Conservation (phyloP, 1,284 basidiomycete species). For the Pseudozyma tsukubaensis region DNA sequence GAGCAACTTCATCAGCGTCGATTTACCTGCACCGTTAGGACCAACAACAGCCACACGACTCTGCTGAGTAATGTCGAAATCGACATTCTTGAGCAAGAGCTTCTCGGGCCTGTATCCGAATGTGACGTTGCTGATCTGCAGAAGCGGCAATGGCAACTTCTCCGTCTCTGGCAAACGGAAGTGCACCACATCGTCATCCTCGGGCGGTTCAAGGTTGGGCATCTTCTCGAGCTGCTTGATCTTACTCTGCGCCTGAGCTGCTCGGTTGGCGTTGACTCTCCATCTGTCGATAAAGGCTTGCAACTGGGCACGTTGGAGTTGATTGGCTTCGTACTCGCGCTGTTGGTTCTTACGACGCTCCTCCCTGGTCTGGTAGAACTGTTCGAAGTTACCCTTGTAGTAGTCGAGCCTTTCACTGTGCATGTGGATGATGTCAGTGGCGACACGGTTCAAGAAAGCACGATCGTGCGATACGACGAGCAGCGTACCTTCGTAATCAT, state of each 20-base stretch:
- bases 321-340: slow-evolving; percentile 83
- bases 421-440: slow-evolving; percentile 97
- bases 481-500: slow-evolving; percentile 90
- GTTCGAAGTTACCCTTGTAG: slow-evolving; percentile 97
- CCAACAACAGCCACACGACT: slow-evolving; percentile 64
- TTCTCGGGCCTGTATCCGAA: slow-evolving; percentile 90
- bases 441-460: slow-evolving; percentile 96
- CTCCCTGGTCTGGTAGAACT: slow-evolving; percentile 98
- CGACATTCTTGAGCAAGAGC: slow-evolving; percentile 81
- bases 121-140: slow-evolving; percentile 90
- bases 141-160: slow-evolving; percentile 95
- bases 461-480: slow-evolving; percentile 99
- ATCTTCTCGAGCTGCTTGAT: slow-evolving; percentile 99
- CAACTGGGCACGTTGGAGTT: slow-evolving; percentile 92
- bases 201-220: slow-evolving; percentile 91
- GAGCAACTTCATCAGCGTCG: slow-evolving; percentile 94
- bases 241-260: slow-evolving; percentile 87
- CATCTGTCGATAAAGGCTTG: slow-evolving; percentile 85
- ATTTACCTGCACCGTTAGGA: slow-evolving; percentile 71
- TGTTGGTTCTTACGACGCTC: slow-evolving; percentile 90
- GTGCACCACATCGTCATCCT: slow-evolving; percentile 84
- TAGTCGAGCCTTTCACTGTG: slow-evolving; percentile 95
- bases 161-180: slow-evolving; percentile 62
- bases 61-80: slow-evolving; percentile 77
- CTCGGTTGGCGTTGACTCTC: slow-evolving; percentile 67